phyloP scores from a whole-genome alignment of 2,329 filamentous ascomycete species.

The Xylariaceae sp. region DNA sequence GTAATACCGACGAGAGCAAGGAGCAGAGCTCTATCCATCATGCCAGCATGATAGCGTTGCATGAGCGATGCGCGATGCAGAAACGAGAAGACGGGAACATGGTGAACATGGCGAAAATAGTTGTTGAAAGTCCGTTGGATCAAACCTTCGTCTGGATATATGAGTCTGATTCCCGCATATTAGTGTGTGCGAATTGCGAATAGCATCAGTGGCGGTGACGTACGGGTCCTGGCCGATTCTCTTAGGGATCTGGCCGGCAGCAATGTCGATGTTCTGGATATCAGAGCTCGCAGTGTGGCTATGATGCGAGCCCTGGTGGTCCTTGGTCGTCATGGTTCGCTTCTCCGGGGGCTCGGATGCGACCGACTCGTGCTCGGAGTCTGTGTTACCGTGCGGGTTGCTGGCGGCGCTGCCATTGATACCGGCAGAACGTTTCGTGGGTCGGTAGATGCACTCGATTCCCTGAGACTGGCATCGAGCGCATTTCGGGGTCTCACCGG shows the following conservation, averaged over 20 bases:
- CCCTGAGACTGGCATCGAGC: conserved; percentile 48
- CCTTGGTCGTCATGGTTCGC: conserved; percentile 28
- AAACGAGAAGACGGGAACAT: conserved; percentile 55
- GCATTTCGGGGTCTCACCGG: conserved; percentile 51
- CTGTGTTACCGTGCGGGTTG: conserved; percentile 26
- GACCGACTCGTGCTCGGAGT: conserved; percentile 33
- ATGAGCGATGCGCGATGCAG: conserved; percentile 55
- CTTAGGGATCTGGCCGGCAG: conserved; percentile 17
- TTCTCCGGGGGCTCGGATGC: conserved; percentile 33
- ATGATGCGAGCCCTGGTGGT: conserved; percentile 32
- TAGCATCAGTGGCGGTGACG: conserved; percentile 18
- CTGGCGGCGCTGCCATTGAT: conserved; percentile 21
- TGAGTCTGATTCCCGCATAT: conserved; percentile 36
- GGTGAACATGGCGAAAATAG: conserved; percentile 55
- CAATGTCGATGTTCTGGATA: conserved; percentile 20
- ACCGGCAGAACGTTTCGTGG: conserved; percentile 31
- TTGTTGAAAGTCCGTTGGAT: conserved; percentile 50
- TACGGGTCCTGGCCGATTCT: conserved; percentile 26
- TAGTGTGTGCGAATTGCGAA: conserved; percentile 19
- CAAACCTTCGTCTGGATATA: conserved; percentile 41
- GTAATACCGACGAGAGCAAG: conserved; percentile 53
- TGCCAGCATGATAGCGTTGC: conserved; percentile 53
- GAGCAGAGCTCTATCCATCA: conserved; percentile 50
- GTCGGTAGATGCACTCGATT: conserved; percentile 51
- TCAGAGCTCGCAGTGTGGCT: conserved; percentile 28